Evolutionary conservation across 1,284 basidiomycete genomes (phyloP).

Genomic region (Moniliella sp.): DNA sequence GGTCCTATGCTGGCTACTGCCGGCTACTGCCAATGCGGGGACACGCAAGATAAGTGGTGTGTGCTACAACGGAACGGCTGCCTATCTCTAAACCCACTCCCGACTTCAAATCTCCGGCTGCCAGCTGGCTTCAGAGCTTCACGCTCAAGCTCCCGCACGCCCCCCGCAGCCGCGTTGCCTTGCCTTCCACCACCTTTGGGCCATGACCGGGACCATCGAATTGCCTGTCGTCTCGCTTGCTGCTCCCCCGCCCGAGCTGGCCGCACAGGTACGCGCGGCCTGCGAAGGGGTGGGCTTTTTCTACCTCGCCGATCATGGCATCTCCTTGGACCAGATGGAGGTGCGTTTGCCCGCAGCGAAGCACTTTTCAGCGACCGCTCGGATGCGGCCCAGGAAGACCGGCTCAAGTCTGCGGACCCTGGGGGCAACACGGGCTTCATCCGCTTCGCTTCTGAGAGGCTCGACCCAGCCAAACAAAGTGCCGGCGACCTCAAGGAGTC

Average conservation of each 20-base stretch:
- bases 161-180: no score
- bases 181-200: no score
- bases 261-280: not conserved
- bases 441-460: constrained; percentile 1
- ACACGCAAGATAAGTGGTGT: no score
- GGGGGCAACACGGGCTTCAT: constrained; percentile 12
- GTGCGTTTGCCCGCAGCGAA: constrained; percentile 7
- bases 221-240: constrained; percentile 2
- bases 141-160: no score
- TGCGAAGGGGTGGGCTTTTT: constrained; percentile 10
- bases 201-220: no score
- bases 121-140: no score
- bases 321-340: constrained; percentile 7
- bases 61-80: no score
- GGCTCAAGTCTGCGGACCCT: constrained; percentile 4
- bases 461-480: constrained; percentile 6
- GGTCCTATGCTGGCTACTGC: no score
- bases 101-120: no score
- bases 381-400: constrained; percentile 3
- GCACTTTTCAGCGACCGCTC: constrained; percentile 8
- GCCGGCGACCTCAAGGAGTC: constrained; percentile 22
- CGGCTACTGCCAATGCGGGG: no score
- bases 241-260: not conserved
- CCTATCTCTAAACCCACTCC: no score
- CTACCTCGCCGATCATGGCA: constrained; percentile 15